phyloP scores from a whole-genome alignment of 805 yeast species.

The Torulaspora microellipsoides region DNA sequence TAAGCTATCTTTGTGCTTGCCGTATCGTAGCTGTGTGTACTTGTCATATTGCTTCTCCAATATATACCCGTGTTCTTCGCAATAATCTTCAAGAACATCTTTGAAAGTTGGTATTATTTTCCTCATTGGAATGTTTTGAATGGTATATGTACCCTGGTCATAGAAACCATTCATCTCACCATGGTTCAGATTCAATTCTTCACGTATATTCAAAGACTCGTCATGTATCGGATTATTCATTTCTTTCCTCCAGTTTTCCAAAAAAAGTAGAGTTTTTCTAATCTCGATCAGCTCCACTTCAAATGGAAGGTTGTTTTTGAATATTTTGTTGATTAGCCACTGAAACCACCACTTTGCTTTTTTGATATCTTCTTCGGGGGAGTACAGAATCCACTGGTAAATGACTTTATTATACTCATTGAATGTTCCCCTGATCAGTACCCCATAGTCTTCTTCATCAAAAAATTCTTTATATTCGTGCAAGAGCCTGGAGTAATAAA shows the following conservation, averaged over 20 bases:
- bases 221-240: slow-evolving; percentile 18
- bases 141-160: slow-evolving; percentile 10
- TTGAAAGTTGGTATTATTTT: slow-evolving; percentile 48
- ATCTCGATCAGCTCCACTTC: slow-evolving; percentile 13
- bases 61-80: slow-evolving; percentile 45
- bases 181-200: slow-evolving; percentile 3
- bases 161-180: not conserved
- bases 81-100: slow-evolving; percentile 61
- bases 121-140: slow-evolving; percentile 39
- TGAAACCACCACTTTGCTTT: slow-evolving; percentile 24
- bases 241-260: slow-evolving; percentile 6
- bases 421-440: slow-evolving; percentile 15
- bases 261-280: slow-evolving; percentile 10
- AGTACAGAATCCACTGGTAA: slow-evolving; percentile 25
- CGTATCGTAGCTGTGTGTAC: slow-evolving; percentile 22
- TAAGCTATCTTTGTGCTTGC: slow-evolving; percentile 24
- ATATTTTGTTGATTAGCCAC: slow-evolving; percentile 19
- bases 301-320: slow-evolving; percentile 5
- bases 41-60: slow-evolving; percentile 16
- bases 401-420: slow-evolving; percentile 23
- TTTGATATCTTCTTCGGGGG: slow-evolving; percentile 5
- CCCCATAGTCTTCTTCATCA: slow-evolving; percentile 7
- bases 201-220: slow-evolving; percentile 16
- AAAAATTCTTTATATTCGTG: slow-evolving; percentile 14
- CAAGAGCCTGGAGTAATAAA: slow-evolving; percentile 13